Evolutionary conservation across 1,284 basidiomycete species (phyloP), one percentile per base, ranked within the genome.

Genomic region (Moesziomyces sp.): DNA sequence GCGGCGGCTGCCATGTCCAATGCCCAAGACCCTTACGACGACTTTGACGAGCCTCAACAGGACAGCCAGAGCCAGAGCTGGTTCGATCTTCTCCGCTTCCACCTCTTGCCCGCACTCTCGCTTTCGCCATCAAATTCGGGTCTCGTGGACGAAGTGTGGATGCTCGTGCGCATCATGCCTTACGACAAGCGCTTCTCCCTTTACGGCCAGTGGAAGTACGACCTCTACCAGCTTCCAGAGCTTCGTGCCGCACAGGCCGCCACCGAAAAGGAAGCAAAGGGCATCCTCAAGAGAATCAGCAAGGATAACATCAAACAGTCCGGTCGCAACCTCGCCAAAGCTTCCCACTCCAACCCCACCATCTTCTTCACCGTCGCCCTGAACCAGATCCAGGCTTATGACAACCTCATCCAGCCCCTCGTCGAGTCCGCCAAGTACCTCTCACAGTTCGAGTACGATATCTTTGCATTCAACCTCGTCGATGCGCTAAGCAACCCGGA

Each of bases 371-470:
- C 89, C 16, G 92, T 92, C 63, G 93, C 92, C 0, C 90, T 99
- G 52, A 91, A 91, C 74, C 97, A 99, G 85, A 92, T 98, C 62
- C 95, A 95, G 90, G 91, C 93, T 19, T 99, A 99, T 82, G 93
- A 97, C 80, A 99, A 98, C 84, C 87, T 99, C 67, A 93, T 93
- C 18, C 88, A 89, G 47, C 93, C 94, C 33, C 91, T 99, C 58
- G 92, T 98, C 42, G 93, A 94, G 75, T 91, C 91, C n/a, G 88
- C 94, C 74, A 89, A 92, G 80, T 97, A 93, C 85, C 89, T 95
- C 66, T 94, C 92, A 2, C 90, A 90, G 69, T 91, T 99, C 88
- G 93, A 93, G 26, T 96, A 94, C 82, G 97, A 99, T 81, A 92
- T 97, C 14, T 88, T 98, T 21, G 90, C 93, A 7, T 99, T 91